A percentile compares a stretch with the other conserved stretches of the same genome.
Evolutionary conservation across 768 basidiomycete genomes (phyloP).

Genomic region (Baorangia bicolor): DNA sequence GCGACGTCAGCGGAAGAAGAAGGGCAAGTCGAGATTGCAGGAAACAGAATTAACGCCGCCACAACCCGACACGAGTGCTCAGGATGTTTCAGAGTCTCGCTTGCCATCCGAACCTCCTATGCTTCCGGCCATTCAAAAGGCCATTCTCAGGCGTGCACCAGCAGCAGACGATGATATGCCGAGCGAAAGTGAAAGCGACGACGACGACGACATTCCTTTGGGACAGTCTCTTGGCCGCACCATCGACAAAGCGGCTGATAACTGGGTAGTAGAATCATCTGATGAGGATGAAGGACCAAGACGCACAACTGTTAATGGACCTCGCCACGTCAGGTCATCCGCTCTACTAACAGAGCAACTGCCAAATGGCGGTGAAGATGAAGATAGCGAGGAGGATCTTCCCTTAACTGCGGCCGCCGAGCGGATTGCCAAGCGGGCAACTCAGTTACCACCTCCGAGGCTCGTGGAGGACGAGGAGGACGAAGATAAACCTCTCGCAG

Average conservation of each 20-base stretch:
- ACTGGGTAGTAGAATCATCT: slow-evolving; percentile 58
- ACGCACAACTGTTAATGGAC: slow-evolving; percentile 59
- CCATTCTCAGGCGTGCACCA: slow-evolving; percentile 31
- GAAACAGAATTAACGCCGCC: slow-evolving; percentile 35
- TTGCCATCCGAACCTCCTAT: slow-evolving; percentile 27
- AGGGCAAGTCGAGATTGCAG: slow-evolving; percentile 47
- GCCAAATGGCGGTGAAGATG: slow-evolving; percentile 27
- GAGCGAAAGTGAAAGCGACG: slow-evolving; percentile 54
- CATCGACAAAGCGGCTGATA: slow-evolving; percentile 25
- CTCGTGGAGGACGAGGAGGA: slow-evolving; percentile 49
- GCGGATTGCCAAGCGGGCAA: slow-evolving; percentile 50
- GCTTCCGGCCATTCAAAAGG: slow-evolving; percentile 38
- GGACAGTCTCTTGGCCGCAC: slow-evolving; percentile 16
- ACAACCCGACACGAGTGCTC: slow-evolving; percentile 35
- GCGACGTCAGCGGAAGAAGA: slow-evolving; percentile 35
- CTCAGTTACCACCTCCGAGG: slow-evolving; percentile 23
- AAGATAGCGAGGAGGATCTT: slow-evolving; percentile 77
- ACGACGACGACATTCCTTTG: slow-evolving; percentile 28
- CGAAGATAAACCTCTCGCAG: slow-evolving; percentile 62
- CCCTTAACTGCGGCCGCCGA: slow-evolving; percentile 68
- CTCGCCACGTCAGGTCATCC: slow-evolving; percentile 37
- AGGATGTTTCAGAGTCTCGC: slow-evolving; percentile 21
- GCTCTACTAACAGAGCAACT: background rate
- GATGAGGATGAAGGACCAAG: slow-evolving; percentile 57
- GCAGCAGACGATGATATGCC: slow-evolving; percentile 42